Evolutionary conservation across 225 moss, liverwort and hornwort species (phyloP), one percentile per base, ranked within the genome.

Genomic region (Ulota crispa): DNA sequence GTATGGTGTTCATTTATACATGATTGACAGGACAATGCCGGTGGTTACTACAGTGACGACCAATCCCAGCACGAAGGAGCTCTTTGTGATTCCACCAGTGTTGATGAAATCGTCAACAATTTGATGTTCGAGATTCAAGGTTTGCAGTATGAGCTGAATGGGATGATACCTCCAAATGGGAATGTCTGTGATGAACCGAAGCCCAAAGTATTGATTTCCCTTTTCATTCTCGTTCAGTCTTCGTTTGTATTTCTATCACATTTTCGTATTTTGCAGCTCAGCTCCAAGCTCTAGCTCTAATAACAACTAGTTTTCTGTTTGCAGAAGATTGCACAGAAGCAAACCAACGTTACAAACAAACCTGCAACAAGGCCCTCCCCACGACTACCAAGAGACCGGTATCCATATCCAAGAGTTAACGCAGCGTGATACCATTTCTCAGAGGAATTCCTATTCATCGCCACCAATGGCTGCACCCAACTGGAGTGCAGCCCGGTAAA

Each of bases 121-220:
- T 81, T 94, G 81, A 86, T 92, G 80, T 75, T 87, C 72, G 96
- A 96, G 72, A 90, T 94, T 82, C 94, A 91, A 42, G 89, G 83
- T 75, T 83, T 96, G 80, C 92, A 96, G 70, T 84, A 85, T 50
- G 96, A 93, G 75, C 90, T 96, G 45, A 83, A 83, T 39, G 90
- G 82, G 82, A 84, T 96, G 37, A 43, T 75, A 42, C 41, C 74
- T 66, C 89, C 91, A 52, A 86, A 88, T 50, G 89, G 73, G 78
- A 83, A 90, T 60, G 83, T 89, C 64, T 85, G 76, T 31, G 86
- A 88, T 56, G 92, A 80, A 70, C 88, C 80, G 77, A 92, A 88
- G 82, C 86, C 90, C 42, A 92, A 88, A 60, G 90, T 90, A 73
- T 19, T 73, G 37, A 27, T 24, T 53, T 52, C 6, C 50, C 8